Percentiles rank a stretch among this genome's conserved stretches.
phyloP scores from a whole-genome alignment of 768 basidiomycete genomes.

The Boletus barrowsii region DNA sequence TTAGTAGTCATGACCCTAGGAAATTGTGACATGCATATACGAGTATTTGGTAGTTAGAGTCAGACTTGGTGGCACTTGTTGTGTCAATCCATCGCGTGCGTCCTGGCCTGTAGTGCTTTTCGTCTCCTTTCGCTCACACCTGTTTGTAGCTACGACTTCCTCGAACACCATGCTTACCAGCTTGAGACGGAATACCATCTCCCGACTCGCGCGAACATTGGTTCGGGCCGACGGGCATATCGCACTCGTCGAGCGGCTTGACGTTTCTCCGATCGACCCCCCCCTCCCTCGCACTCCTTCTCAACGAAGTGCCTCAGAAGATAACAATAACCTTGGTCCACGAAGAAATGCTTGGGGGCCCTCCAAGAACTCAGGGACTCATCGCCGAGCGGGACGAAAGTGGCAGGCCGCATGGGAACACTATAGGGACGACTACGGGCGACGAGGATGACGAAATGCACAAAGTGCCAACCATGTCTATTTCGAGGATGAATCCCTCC shows the following conservation, averaged over 20 bases:
- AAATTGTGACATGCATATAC: too few species aligned
- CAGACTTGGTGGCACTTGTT: too few species aligned
- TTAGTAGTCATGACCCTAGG: too few species aligned
- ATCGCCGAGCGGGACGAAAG: conserved; percentile 56
- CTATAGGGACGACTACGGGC: conserved; percentile 30
- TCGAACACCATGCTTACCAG: conserved; percentile 84
- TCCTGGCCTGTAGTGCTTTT: conserved; percentile 10
- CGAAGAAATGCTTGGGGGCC: conserved; percentile 61
- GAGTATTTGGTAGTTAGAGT: too few species aligned
- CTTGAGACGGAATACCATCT: conserved; percentile 73
- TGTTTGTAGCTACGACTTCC: conserved; percentile 65
- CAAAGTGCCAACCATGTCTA: too few species aligned
- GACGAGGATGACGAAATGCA: too few species aligned
- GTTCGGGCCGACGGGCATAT: conserved; percentile 64
- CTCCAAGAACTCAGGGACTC: conserved; percentile 52
- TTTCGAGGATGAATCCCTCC: too few species aligned
- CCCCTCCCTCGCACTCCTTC: too few species aligned
- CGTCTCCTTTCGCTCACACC: background rate
- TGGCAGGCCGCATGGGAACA: conserved; percentile 46
- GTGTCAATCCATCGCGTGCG: conserved; percentile 51
- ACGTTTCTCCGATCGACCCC: too few species aligned
- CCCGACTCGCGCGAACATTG: conserved; percentile 40
- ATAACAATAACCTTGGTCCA: conserved; percentile 63
- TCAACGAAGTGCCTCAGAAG: conserved; percentile 13
- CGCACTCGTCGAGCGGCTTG: conserved; percentile 43